These are phyloP conservation scores for Kalaharituber pfeilii DNA, from an alignment of 2,329 filamentous ascomycete species.

Conservation along the genomic window DNA sequence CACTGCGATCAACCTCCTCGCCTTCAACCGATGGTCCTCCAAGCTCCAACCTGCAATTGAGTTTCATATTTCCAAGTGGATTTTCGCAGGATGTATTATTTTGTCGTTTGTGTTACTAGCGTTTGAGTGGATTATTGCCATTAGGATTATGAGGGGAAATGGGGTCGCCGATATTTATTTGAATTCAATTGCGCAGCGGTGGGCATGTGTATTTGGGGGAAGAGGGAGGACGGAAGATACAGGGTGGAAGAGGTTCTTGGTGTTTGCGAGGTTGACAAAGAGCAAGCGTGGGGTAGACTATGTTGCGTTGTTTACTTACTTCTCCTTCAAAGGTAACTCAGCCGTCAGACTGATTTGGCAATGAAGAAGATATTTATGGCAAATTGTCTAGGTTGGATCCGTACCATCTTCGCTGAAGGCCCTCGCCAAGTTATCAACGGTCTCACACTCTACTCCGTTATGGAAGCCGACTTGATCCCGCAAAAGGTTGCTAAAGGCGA, in stretches of 20 bases:
- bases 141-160: conserved; percentile 63
- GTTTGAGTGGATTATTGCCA: conserved; percentile 64
- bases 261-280: conserved; percentile 79
- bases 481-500: conserved; percentile 3
- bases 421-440: conserved; percentile 84
- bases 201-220: conserved; percentile 55
- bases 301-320: conserved; percentile 78
- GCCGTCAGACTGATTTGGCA: no score
- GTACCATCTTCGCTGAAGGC: conserved; percentile 76
- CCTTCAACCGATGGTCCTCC: conserved; percentile 76
- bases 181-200: conserved; percentile 65
- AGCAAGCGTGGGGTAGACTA: conserved; percentile 84
- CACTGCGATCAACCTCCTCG: conserved; percentile 77
- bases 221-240: conserved; percentile 41
- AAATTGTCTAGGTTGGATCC: conserved; percentile 51
- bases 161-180: conserved; percentile 85
- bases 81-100: conserved; percentile 85
- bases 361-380: neutral
- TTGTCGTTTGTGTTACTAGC: conserved; percentile 67
- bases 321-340: conserved; percentile 50
- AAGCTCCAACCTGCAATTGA: conserved; percentile 62
- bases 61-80: conserved; percentile 73
- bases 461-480: conserved; percentile 57
- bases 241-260: conserved; percentile 79
- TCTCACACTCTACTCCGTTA: conserved; percentile 71